Evolutionary conservation across 495 filamentous ascomycete genomes (phyloP).

Genomic region (Aspergillus steynii): DNA sequence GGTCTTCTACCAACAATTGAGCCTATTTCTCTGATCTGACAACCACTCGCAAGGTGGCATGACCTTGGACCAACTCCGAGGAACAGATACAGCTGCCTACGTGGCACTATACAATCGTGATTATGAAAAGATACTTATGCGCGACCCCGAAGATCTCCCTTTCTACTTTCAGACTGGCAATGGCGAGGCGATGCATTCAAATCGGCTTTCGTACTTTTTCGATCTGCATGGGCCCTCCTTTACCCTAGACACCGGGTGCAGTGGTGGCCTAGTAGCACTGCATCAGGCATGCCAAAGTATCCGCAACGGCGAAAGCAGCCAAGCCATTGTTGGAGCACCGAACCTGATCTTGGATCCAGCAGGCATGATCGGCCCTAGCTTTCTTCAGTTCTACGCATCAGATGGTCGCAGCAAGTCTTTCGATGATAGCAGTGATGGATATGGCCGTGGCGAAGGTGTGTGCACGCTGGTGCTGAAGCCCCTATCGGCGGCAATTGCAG

Average conservation of each 20-base stretch:
- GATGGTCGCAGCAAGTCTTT: conserved; percentile 33
- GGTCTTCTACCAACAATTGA: background rate
- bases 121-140: conserved; percentile 9
- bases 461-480: conserved; percentile 37
- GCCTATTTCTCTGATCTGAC: too few species aligned
- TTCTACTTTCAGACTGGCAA: background rate
- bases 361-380: conserved; percentile 13
- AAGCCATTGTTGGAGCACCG: conserved; percentile 4
- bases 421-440: conserved; percentile 39
- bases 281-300: conserved; percentile 44
- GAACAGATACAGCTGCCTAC: conserved; percentile 24
- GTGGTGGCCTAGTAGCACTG: conserved; percentile 42
- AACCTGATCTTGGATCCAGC: background rate
- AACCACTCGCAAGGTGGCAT: conserved; percentile 9
- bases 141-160: conserved; percentile 12
- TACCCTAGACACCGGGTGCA: conserved; percentile 52
- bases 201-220: conserved; percentile 50
- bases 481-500: conserved; percentile 31
- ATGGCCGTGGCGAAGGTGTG: conserved; percentile 44
- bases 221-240: conserved; percentile 45
- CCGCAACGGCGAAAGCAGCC: conserved; percentile 20
- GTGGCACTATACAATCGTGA: conserved; percentile 11
- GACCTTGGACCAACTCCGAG: conserved; percentile 13
- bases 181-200: conserved; percentile 20
- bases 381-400: conserved; percentile 25